Evolutionary conservation across 495 filamentous ascomycete species (phyloP).

Genomic region (Neurospora sp.): DNA sequence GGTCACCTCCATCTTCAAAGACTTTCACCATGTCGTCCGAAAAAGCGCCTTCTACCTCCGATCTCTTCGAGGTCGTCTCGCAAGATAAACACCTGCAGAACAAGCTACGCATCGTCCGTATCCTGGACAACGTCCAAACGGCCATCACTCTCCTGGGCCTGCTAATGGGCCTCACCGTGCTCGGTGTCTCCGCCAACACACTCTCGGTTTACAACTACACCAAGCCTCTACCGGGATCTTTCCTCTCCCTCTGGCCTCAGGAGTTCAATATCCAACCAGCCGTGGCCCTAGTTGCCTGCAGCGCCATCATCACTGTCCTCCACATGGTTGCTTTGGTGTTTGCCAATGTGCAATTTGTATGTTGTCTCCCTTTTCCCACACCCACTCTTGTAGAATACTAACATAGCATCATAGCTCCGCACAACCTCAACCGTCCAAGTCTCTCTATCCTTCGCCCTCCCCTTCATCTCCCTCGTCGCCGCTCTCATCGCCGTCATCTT

Average conservation of each 20-base stretch:
- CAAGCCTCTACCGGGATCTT: slow-evolving; percentile 23
- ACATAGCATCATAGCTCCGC: slow-evolving; percentile 27
- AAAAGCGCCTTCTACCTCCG: slow-evolving; percentile 12
- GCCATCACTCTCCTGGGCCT: slow-evolving; percentile 39
- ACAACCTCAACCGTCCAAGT: slow-evolving; percentile 25
- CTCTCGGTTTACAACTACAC: slow-evolving; percentile 40
- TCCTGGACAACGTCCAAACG: slow-evolving; percentile 31
- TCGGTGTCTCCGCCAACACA: slow-evolving; percentile 39
- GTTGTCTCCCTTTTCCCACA: slow-evolving; percentile 7
- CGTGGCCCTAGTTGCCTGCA: slow-evolving; percentile 36
- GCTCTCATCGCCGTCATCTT: slow-evolving; percentile 40
- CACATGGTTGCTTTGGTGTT: slow-evolving; percentile 34
- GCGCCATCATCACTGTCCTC: slow-evolving; percentile 30
- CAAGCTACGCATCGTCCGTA: slow-evolving; percentile 23
- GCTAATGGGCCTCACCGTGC: slow-evolving; percentile 35
- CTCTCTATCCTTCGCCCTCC: slow-evolving; percentile 27
- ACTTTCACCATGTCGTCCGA: background rate
- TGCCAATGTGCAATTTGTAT: slow-evolving; percentile 29
- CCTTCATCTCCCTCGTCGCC: slow-evolving; percentile 33
- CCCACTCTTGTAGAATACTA: background rate
- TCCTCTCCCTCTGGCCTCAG: slow-evolving; percentile 41
- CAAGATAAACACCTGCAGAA: slow-evolving; percentile 26
- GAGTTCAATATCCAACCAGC: slow-evolving; percentile 42
- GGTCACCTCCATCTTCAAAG: background rate
- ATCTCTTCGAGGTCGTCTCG: slow-evolving; percentile 28